A percentile compares a stretch with the other conserved stretches of the same genome.
These are phyloP conservation scores for Anthoceros angustus DNA, from an alignment of 225 moss, liverwort and hornwort species.

Conservation along the genomic window DNA sequence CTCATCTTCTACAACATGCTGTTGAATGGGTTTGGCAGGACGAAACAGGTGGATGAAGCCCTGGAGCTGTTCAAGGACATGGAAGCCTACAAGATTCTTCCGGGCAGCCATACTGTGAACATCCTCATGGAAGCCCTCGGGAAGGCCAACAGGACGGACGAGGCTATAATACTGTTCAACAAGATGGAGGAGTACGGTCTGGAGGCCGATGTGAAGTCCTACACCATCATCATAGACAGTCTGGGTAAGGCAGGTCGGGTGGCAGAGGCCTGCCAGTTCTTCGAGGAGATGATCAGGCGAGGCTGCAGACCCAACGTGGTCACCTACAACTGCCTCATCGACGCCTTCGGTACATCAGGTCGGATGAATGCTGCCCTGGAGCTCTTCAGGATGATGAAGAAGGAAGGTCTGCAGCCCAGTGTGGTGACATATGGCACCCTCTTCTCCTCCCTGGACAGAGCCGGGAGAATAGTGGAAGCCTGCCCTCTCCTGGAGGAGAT, in stretches of 20 bases:
- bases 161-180: neutral
- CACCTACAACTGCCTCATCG: neutral
- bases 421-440: neutral
- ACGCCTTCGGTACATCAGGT: neutral
- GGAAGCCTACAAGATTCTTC: neutral
- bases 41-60: neutral
- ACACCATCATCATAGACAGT: neutral
- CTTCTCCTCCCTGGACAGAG: neutral
- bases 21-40: neutral
- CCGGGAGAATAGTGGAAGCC: neutral
- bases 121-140: neutral
- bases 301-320: neutral
- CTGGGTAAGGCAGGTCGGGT: neutral
- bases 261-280: neutral
- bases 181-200: neutral
- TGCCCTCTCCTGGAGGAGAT: neutral
- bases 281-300: neutral
- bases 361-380: neutral
- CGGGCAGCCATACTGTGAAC: neutral
- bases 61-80: neutral
- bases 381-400: neutral
- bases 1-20: neutral
- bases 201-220: constrained; percentile 1
- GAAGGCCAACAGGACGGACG: neutral
- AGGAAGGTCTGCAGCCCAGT: neutral